Evolutionary conservation across 129 eudicot genomes (phyloP), one percentile per base, ranked within the genome.

Genomic region (Rutidosis leptorrhynchoides): DNA sequence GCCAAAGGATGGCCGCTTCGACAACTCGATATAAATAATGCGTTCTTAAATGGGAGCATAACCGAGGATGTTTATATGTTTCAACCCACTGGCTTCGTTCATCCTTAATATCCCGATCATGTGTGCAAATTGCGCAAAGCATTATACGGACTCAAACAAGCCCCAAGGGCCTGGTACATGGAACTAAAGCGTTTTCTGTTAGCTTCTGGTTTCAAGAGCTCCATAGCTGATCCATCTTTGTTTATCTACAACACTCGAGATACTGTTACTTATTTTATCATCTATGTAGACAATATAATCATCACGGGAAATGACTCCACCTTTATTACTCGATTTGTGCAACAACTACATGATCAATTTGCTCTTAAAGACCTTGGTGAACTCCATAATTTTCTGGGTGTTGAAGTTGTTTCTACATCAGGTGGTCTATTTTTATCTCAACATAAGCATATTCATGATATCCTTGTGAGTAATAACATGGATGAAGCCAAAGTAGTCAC

Each of bases 1-100:
- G 58, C 67, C 0, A 7, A 58, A 0, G 21, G 26, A 2, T 70
- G 64, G 73, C 15, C 17, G 1, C 7, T 68, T 2, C 1, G 19
- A 3, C 37, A 68, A 54, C 49, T 68, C 3, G 63, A 68, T 32
- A 63, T 68, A 4, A 53, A 54, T 2, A 68, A 22, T 35, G 56
- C 74, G 1, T 70, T 70, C 7, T 17, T 70, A 0, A 33, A 70
- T 23, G 75, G 49, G 0, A 28, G 25, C 7, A 2, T 70, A 0
- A 7, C 12, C 3, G 56, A 56, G 8, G 64, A 56, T 0, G 45
- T 69, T 0, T 69, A 5, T 23, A 69, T 69, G 74, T 1, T 3
- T 0, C 42, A 69, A 25, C 74, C 74, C 5, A 55, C 17, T 0
- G 65, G 65, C 1, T 69, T 11, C 10, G 0, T 14, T 1, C 20